phyloP scores from a whole-genome alignment of 768 basidiomycete genomes.

The Imleria badia region DNA sequence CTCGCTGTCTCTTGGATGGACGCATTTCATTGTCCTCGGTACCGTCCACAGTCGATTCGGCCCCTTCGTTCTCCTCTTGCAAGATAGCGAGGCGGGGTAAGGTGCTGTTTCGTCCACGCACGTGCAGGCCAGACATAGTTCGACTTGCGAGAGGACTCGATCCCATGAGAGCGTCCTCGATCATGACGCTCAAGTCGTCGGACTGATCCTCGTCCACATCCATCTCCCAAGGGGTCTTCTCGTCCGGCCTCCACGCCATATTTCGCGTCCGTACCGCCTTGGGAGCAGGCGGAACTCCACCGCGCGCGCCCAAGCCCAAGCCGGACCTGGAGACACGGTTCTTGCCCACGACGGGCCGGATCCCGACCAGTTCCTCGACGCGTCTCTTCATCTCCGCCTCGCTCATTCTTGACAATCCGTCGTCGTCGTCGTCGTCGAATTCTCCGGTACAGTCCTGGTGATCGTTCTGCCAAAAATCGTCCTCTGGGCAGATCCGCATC shows the following conservation, averaged over 20 bases:
- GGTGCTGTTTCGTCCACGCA: constrained; percentile 6
- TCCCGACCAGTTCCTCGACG: constrained; percentile 63
- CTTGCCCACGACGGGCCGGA: constrained; percentile 37
- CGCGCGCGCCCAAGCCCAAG: constrained; percentile 24
- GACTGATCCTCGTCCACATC: constrained; percentile 17
- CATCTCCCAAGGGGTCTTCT: constrained; percentile 27
- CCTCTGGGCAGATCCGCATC: constrained; percentile 46
- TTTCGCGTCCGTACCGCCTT: constrained; percentile 27
- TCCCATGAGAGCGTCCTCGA: constrained; percentile 18
- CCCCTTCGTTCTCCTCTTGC: constrained; percentile 28
- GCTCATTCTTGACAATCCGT: constrained; percentile 28
- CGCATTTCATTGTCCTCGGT: constrained; percentile 8
- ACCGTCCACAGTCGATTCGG: constrained; percentile 10
- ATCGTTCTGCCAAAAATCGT: constrained; percentile 23
- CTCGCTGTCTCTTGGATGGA: constrained; percentile 23
- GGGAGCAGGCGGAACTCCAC: constrained; percentile 33
- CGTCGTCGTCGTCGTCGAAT: background rate
- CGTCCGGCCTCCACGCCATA: constrained; percentile 15
- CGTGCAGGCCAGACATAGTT: constrained; percentile 4
- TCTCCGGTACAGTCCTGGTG: background rate
- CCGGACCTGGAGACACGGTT: constrained; percentile 22
- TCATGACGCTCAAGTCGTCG: constrained; percentile 3
- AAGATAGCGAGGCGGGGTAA: constrained; percentile 23
- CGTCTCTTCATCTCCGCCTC: constrained; percentile 48
- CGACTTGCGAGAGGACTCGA: constrained; percentile 31